Base-by-base conservation (phyloP, 148 eudicot genomes). In the Rhododendron williamsianum region DNA sequence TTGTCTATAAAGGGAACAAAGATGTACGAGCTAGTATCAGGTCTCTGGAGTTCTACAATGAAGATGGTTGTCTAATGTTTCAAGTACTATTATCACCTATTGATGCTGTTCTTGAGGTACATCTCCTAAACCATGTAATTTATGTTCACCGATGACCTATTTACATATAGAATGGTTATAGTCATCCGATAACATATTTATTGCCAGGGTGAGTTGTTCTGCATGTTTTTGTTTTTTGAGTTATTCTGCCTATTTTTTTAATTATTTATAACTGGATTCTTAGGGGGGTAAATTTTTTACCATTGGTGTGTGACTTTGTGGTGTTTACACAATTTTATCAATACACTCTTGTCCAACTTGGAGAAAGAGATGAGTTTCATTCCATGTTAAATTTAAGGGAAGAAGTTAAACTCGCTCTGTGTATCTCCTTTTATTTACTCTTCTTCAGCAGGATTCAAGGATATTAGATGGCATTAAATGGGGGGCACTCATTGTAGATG, bases 401-500 rank as follows among this genome's bases (percentile, higher is more conserved):
- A 69, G 74, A 27, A 25, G 35, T 69, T 30, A 25, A n/a, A 69
- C 36, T 69, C 6, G 0, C 4, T 69, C 12, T 27, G 36, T 30
- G 12, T 27, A 16, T 60, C 82, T 41, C 12, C 79, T 38, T 78
- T 82, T 38, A 56, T 11, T 77, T 3, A 81, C 10, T 25, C 41
- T 33, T 82, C 10, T 84, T 81, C 46, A 89, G 73, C 93, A 94
- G 97, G 97, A 94, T 87, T 46, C 88, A 86, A 86, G 84, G n/a
- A 78, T 73, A 19, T 41, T 94, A 35, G 87, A 87, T 80, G 86
- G 83, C 76, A 90, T 94, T 15, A 82, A 87, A 25, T 94, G 97
- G 97, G 94, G 90, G 85, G 92, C 87, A 54, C 78, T 93, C 81
- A 82, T 93, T 52, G 49, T 91, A 73, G 97, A 92, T 87, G 87